Evolutionary conservation across 1,139 yeast species (phyloP), one percentile per base, ranked within the genome.

Genomic region (Hyphopichia fennica): DNA sequence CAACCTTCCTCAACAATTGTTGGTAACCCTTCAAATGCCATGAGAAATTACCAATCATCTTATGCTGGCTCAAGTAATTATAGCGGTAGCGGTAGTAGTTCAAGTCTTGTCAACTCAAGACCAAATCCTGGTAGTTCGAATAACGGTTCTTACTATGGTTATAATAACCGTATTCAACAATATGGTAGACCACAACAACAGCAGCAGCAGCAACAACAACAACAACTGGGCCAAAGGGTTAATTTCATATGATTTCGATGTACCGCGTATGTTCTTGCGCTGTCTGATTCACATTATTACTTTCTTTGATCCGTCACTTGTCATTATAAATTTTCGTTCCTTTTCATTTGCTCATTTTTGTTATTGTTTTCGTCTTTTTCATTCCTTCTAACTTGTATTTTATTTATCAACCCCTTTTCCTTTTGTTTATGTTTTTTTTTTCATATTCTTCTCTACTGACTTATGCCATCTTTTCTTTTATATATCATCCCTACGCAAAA

Each of bases 1-100:
- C 69, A 72, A 46, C 77, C 76, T 8, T 55, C 67, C 3, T 69
- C 76, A 17, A 72, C 78, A 7, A 69, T 73, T 23, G 72, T 66
- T 3, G 78, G 79, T 1, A 67, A 72, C 48, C 69, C 77, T 7
- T 54, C 59, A 27, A 62, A 63, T 45, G 75, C 68, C 1, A 56
- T 58, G 53, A 57, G 58, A 40, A 58, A 59, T 27, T 65, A 28
- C 14, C 19, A 31, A 16, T 13, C 19, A 7, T 11, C 18, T 14
- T 37, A 37, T 30, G 32, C 40, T 18, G 33, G 20, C 15, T 27
- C 38, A 16, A 35, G 39, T 16, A 22, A 39, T 10, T 40, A 31
- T 37, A 32, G 35, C 30, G 19, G 27, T 19, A 37, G 38, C 23
- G 15, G n/a, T n/a, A n/a, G 25, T 18, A 9, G n/a, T n/a, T 25